A percentile compares a stretch with the other conserved stretches of the same genome.
phyloP scores from a whole-genome alignment of 2,329 filamentous ascomycete genomes.

The Claviceps quebecensis region DNA sequence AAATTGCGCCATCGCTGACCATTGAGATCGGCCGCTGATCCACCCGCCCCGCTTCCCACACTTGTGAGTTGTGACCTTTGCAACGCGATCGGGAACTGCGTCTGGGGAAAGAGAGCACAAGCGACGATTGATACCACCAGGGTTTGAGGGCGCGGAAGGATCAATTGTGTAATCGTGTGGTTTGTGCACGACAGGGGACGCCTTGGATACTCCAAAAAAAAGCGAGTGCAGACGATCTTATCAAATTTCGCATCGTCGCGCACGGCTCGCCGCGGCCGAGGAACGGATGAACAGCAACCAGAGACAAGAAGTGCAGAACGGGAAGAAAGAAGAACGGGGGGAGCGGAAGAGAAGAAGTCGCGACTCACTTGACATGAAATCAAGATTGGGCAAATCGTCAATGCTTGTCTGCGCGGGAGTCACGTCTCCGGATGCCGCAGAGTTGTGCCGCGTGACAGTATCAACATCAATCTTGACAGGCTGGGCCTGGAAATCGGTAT shows the following conservation, averaged over 20 bases:
- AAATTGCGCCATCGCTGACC: constrained; percentile 44
- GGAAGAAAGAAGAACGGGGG: background rate
- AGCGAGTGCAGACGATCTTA: background rate
- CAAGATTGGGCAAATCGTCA: constrained; percentile 31
- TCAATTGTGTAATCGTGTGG: constrained; percentile 2
- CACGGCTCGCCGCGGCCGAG: background rate
- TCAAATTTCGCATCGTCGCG: background rate
- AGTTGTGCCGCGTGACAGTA: constrained; percentile 13
- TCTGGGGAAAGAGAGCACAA: background rate
- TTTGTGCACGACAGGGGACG: background rate
- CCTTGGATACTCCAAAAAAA: background rate
- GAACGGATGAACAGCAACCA: background rate
- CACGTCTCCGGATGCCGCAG: constrained; percentile 24
- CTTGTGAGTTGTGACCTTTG: constrained; percentile 10
- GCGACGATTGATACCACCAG: no score
- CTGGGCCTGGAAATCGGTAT: constrained; percentile 40
- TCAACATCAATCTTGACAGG: constrained; percentile 30
- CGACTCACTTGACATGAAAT: constrained; percentile 37
- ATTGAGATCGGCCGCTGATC: constrained; percentile 25
- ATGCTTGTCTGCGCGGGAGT: constrained; percentile 27
- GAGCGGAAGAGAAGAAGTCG: background rate
- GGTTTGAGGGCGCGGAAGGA: background rate
- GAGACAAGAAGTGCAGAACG: background rate
- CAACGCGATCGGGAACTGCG: constrained; percentile 1
- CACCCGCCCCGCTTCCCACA: constrained; percentile 12